Evolutionary conservation across 2,329 filamentous ascomycete species (phyloP), one percentile per base, ranked within the genome.

Genomic region (Aspergillus sp.): DNA sequence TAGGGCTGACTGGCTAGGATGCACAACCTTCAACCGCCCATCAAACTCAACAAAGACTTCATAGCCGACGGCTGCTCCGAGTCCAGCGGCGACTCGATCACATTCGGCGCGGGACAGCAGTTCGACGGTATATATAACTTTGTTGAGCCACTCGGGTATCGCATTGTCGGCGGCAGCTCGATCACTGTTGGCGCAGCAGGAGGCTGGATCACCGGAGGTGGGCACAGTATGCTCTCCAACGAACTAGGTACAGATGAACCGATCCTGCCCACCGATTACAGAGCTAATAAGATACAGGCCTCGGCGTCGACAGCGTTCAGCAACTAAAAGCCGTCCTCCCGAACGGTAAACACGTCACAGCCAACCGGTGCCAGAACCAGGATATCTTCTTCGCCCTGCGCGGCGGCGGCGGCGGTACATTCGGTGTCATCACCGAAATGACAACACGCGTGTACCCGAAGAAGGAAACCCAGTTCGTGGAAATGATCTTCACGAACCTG

Each of bases 91-190:
- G 50, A 56, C 15, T 55, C 50, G 17, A 50, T 66, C 3, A 63
- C 56, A 9, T 63, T 61, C 17, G 63, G 63, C 11, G 62, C 63
- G 15, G 63, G 62, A 11, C 60, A 64, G 39, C 56, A 63, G 19
- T 66, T 66, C 17, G 17, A 24, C 11, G 57, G 55, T 1, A 61
- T 66, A 39, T 66, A 66, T 44, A 42, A 64, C 3, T 66, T 66
- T 53, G 62, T 51, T 30, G 27, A 30, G 27, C 22, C 53, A 63
- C 19, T 39, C 22, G 19, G 51, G 56, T 60, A 60, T 39, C 55
- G 57, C 9, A 56, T 62, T 2, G 60, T 64, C 2, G 61, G 61
- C n/a, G 61, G 61, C 2, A 50, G 44, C 19, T 60, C 55, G 6
- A 22, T 15, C 3, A 60, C 46, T 30, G 61, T 64, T 19, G 60